Percentiles rank a stretch among this genome's conserved stretches.
Conservation (phyloP, 2,329 filamentous ascomycete genomes). For the Beauveria rudraprayagi region DNA sequence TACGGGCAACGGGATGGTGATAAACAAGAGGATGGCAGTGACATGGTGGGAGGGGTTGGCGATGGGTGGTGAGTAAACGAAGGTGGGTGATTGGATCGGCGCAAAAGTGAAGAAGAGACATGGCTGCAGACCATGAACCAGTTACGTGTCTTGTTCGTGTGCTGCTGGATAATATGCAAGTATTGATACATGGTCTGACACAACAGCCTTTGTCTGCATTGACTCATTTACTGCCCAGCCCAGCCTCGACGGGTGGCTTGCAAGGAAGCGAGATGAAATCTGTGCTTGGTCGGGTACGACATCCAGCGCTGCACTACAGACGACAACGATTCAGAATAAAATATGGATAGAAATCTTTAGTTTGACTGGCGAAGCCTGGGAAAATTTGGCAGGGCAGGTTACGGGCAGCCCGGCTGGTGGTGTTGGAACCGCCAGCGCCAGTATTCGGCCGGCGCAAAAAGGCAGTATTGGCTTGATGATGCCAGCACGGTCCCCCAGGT, state of each 20-base stretch:
- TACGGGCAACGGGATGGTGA: too few species aligned
- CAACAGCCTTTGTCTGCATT: too few species aligned
- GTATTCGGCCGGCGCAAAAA: not conserved
- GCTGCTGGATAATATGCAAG: too few species aligned
- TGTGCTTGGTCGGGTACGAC: conserved; percentile 3
- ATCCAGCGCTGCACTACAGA: not conserved
- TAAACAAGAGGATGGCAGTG: not conserved
- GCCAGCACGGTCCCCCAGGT: not conserved
- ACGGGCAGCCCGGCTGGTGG: not conserved
- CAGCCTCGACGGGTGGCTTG: not conserved
- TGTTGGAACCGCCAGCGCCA: too few species aligned
- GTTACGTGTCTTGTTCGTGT: too few species aligned
- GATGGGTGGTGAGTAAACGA: too few species aligned
- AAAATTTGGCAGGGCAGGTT: not conserved
- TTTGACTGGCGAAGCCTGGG: too few species aligned
- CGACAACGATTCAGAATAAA: too few species aligned
- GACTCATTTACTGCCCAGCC: too few species aligned
- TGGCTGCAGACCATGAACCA: not conserved
- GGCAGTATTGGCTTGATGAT: too few species aligned
- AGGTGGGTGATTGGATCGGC: not conserved
- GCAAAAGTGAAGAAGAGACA: not conserved
- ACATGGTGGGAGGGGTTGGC: not conserved
- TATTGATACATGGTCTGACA: too few species aligned
- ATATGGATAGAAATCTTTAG: too few species aligned
- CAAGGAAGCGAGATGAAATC: not conserved